Conservation (phyloP, 2,329 filamentous ascomycete genomes). For the Huntiella savannae region DNA sequence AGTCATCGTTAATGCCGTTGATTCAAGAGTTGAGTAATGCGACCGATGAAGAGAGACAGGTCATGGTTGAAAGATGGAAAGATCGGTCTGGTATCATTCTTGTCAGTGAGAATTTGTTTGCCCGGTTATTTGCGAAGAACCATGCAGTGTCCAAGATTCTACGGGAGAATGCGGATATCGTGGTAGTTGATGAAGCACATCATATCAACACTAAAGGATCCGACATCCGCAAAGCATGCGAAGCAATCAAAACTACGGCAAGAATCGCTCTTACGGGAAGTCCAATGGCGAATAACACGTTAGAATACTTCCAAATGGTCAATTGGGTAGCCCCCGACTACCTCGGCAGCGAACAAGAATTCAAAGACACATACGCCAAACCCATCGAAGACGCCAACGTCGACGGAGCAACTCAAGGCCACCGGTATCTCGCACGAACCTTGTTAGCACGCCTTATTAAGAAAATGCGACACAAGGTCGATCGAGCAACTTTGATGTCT, state of each 20-base stretch:
- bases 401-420: conserved; percentile 34
- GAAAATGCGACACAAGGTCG: conserved; percentile 58
- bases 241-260: conserved; percentile 42
- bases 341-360: conserved; percentile 49
- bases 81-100: conserved; percentile 52
- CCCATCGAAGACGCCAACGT: conserved; percentile 59
- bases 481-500: conserved; percentile 50
- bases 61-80: conserved; percentile 33
- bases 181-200: conserved; percentile 77
- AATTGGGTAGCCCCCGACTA: conserved; percentile 71
- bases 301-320: conserved; percentile 74
- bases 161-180: conserved; percentile 43
- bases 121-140: conserved; percentile 14
- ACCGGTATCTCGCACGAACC: conserved; percentile 42
- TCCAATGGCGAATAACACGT: conserved; percentile 65
- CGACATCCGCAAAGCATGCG: conserved; percentile 32
- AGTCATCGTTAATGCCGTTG: conserved; percentile 4
- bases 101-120: conserved; percentile 53
- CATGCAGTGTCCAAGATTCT: conserved; percentile 26
- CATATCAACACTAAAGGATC: conserved; percentile 39
- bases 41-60: background rate
- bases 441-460: conserved; percentile 51
- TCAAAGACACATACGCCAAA: conserved; percentile 46
- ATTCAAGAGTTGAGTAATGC: background rate
- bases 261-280: conserved; percentile 77